Base-by-base conservation (phyloP, 2,329 filamentous ascomycete species). In the Colletotrichum phormii region DNA sequence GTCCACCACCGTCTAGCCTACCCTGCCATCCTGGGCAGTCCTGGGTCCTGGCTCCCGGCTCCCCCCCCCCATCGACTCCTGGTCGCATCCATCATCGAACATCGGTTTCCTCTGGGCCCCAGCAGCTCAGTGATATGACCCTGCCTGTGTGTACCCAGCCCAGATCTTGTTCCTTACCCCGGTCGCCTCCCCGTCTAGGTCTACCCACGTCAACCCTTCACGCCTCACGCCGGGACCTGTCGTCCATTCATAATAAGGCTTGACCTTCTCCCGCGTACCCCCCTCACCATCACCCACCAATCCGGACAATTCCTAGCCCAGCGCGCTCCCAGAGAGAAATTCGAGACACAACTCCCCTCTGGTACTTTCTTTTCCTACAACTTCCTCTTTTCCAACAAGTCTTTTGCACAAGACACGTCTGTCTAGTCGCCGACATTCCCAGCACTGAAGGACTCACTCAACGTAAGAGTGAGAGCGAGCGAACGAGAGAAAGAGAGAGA, bases 191-290 rank as follows among this genome's bases (percentile, higher is more conserved):
- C 55, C 54, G 54, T 65, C 70, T 46, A 72, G 60, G 70, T 49
- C 67, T 70, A 72, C 70, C 70, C 70, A 72, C 64, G 64, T 65
- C 67, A 72, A 74, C 69, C 64, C 72, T 74, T 72, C 60, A 72
- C 72, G 64, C 72, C 69, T 67, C 68, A 61, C 53, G 59, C 62
- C 57, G 71, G 71, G 71, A 73, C 71, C 71, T 72, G 67, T 73
- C 71, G 68, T 72, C 67, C 67, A 72, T 73, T 73, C 71, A 72
- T 73, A 73, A 72, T 73, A 73, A 73, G 71, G 71, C 71, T 73
- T 72, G 67, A 73, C 71, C 67, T 72, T 72, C 71, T 72, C 71
- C 71, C 71, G 68, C 71, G 42, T 67, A 73, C 67, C 71, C 68
- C 67, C 67, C 71, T 66, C 62, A 70, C 57, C 71, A 15, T 71